Evolutionary conservation across 2,329 filamentous ascomycete species (phyloP).

Genomic region (Coleophoma cylindrospora): DNA sequence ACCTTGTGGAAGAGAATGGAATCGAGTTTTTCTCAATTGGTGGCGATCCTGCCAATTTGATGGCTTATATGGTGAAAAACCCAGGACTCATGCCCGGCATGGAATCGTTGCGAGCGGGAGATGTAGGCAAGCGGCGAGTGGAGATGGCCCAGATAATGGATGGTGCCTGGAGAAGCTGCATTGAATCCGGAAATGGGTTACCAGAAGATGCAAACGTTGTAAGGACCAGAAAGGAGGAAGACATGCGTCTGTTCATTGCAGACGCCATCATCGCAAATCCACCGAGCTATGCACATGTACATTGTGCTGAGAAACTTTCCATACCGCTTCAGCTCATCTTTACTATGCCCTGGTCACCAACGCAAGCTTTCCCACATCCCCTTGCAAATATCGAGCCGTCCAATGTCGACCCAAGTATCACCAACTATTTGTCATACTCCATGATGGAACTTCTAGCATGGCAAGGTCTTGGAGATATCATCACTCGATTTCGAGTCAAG

Average conservation of each 20-base stretch:
- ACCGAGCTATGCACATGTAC: slow-evolving; percentile 67
- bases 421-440: slow-evolving; percentile 76
- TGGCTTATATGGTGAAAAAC: slow-evolving; percentile 88
- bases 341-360: slow-evolving; percentile 70
- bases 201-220: neutral
- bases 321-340: slow-evolving; percentile 80
- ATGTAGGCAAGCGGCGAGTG: slow-evolving; percentile 64
- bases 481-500: slow-evolving; percentile 65
- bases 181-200: slow-evolving; percentile 41
- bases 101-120: slow-evolving; percentile 66
- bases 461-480: slow-evolving; percentile 75
- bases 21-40: slow-evolving; percentile 71
- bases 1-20: slow-evolving; percentile 60
- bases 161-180: slow-evolving; percentile 79
- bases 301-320: slow-evolving; percentile 67
- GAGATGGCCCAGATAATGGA: slow-evolving; percentile 73
- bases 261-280: slow-evolving; percentile 74
- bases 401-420: slow-evolving; percentile 65
- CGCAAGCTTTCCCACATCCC: slow-evolving; percentile 68
- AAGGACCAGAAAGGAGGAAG: slow-evolving; percentile 38
- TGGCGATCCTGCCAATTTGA: slow-evolving; percentile 60
- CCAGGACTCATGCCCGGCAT: slow-evolving; percentile 77
- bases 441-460: slow-evolving; percentile 80
- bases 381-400: slow-evolving; percentile 66
- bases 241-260: slow-evolving; percentile 53